Evolutionary conservation across 305 asterid species (phyloP).

Genomic region (Solanum hybrid): DNA sequence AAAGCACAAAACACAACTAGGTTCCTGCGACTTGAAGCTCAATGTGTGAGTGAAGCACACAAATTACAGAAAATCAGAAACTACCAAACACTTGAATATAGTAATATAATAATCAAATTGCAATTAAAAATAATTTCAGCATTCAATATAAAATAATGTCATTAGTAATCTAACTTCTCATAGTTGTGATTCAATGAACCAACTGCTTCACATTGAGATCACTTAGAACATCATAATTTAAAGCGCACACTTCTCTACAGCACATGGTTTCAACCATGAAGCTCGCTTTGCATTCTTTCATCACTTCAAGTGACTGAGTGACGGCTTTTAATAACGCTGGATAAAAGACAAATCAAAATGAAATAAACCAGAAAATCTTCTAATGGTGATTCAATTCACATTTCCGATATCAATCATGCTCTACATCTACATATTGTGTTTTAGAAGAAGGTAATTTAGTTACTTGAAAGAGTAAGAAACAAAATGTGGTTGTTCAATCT

Average conservation of each 20-base stretch:
- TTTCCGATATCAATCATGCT: not conserved
- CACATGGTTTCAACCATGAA: not conserved
- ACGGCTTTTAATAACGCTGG: not conserved
- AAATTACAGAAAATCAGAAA: not conserved
- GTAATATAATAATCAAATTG: slow-evolving; percentile 1
- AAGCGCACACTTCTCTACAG: not conserved
- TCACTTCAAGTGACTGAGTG: not conserved
- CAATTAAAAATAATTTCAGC: not conserved
- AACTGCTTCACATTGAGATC: not conserved
- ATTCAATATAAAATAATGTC: not conserved
- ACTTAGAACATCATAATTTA: not conserved
- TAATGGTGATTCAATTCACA: not conserved
- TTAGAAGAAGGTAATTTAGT: not conserved
- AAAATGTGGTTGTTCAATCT: not conserved
- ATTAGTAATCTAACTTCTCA: not conserved
- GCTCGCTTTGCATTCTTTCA: not conserved
- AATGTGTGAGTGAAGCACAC: not conserved
- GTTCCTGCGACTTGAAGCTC: not conserved
- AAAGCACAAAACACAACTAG: not conserved
- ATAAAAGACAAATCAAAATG: not conserved
- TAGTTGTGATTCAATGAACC: not conserved
- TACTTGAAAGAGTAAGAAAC: not conserved
- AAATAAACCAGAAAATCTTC: not conserved
- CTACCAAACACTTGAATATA: not conserved
- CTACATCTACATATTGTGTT: not conserved